Evolutionary conservation across 75 land plant genomes (phyloP), one percentile per base, ranked within the genome.

Genomic region (Larix kaempferi): DNA sequence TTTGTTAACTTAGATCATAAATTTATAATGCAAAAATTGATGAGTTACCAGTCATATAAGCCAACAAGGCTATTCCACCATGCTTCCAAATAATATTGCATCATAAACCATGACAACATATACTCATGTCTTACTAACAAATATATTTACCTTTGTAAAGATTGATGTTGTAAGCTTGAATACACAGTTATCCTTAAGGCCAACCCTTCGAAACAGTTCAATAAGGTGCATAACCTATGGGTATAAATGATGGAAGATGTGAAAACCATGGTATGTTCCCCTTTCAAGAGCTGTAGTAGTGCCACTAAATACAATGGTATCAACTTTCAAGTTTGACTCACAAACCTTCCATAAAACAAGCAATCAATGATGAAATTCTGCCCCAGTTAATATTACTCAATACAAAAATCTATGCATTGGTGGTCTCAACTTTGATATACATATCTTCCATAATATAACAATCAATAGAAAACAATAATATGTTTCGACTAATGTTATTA

Each of bases 211-310:
- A 92, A 88, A 77, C 74, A 85, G 21, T 88, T 92, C 64, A 96
- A 69, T 37, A 94, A 81, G 4, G 87, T 77, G 75, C 78, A 86
- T 3, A 94, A 83, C 16, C 90, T 86, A 75, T 90, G 95, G 56
- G 98, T 92, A 41, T 88, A 87, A 64, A 83, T 84, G n/a, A 91
- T 86, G 56, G 98, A 96, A 56, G 99, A 93, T 33, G 98, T 96
- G 78, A 96, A 96, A 22, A 96, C 84, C 76, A 96, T 88, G 63
- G 93, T 91, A 74, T 87, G 89, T 82, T 96, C 91, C 6, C 76
- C 84, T 57, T 69, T 63, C 58, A 94, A 79, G 26, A 64, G 75
- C 78, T 92, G 83, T 26, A 96, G 78, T 73, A 96, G 91, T 13
- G 89, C 87, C 77, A 90, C 77, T 75, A 96, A 75, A 80, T 88